Conservation (phyloP, 106 monocot species). For the Triglochin maritima region DNA sequence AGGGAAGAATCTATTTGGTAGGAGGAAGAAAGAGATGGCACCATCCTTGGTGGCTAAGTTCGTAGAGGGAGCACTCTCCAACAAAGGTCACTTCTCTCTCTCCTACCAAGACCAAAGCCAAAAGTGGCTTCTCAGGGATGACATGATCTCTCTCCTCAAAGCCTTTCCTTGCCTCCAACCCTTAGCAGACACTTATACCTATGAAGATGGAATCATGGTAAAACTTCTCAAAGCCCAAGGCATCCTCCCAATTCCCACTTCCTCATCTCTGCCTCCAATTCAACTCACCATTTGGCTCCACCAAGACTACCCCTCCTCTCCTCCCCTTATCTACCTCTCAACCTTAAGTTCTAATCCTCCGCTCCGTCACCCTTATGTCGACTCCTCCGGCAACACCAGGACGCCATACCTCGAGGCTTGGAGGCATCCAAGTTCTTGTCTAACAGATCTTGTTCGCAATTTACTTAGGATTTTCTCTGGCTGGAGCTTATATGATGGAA, state of each 20-base stretch:
- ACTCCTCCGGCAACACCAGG: not conserved
- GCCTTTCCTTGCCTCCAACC: slow-evolving; percentile 8
- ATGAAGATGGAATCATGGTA: not conserved
- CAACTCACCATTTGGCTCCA: slow-evolving; percentile 6
- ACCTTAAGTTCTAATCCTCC: not conserved
- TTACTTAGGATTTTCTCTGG: slow-evolving; percentile 13
- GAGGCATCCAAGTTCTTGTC: slow-evolving; percentile 19
- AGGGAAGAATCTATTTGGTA: too few relatives aligned
- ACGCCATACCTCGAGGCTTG: slow-evolving; percentile 19
- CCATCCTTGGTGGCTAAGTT: not conserved
- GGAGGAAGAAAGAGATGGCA: not conserved
- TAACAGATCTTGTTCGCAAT: slow-evolving; percentile 20
- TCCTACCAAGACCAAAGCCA: slow-evolving; percentile 5
- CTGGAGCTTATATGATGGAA: not conserved
- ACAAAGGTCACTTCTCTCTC: not conserved
- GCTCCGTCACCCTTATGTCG: slow-evolving; percentile 5
- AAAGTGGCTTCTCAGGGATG: slow-evolving; percentile 10
- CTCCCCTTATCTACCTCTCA: slow-evolving; percentile 7
- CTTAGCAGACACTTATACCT: not conserved
- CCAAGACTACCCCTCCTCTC: slow-evolving; percentile 3
- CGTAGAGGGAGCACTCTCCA: slow-evolving; percentile 5
- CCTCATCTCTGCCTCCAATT: not conserved
- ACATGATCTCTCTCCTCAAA: slow-evolving; percentile 3
- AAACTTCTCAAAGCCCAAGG: slow-evolving; percentile 13
- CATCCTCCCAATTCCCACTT: slow-evolving; percentile 7